Evolutionary conservation across 108 stramenopile species (phyloP).

Genomic region (Pseudonitzschia pungens): DNA sequence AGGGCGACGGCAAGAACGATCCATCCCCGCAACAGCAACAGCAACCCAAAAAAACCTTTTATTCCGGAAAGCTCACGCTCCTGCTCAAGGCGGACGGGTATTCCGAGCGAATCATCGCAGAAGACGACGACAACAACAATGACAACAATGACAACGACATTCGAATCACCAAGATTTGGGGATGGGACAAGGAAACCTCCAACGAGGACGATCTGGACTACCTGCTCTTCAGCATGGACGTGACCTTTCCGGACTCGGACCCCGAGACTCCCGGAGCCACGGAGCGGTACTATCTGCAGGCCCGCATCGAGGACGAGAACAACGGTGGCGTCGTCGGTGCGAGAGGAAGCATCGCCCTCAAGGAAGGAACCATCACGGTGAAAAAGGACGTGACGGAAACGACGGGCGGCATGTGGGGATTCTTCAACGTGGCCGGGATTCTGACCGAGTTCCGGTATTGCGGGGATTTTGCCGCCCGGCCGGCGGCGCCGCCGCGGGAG

Average conservation of each 20-base stretch:
- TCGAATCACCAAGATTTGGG: slow-evolving; percentile 56
- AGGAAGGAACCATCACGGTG: slow-evolving; percentile 61
- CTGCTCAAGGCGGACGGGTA: slow-evolving; percentile 54
- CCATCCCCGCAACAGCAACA: background rate
- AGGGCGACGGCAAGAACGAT: slow-evolving; percentile 17
- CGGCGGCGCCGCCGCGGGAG: too few relatives aligned
- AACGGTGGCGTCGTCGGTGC: background rate
- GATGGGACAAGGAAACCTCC: slow-evolving; percentile 64
- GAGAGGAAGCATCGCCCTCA: slow-evolving; percentile 26
- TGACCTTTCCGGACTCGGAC: slow-evolving; percentile 34
- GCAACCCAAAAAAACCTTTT: slow-evolving; percentile 29
- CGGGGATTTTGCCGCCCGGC: slow-evolving; percentile 37
- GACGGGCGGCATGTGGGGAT: slow-evolving; percentile 51
- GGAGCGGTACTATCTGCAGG: slow-evolving; percentile 21
- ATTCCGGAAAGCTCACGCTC: slow-evolving; percentile 55
- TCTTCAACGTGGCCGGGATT: slow-evolving; percentile 54
- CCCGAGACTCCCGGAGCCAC: background rate
- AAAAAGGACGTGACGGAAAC: slow-evolving; percentile 52
- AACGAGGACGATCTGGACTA: slow-evolving; percentile 48
- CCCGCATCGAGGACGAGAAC: background rate
- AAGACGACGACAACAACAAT: background rate
- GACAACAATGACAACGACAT: slow-evolving; percentile 9
- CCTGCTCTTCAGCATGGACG: slow-evolving; percentile 61
- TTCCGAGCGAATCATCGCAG: slow-evolving; percentile 29
- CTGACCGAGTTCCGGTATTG: slow-evolving; percentile 50